phyloP scores from a whole-genome alignment of 257 asterid genomes.

The Solanum stenotomum region DNA sequence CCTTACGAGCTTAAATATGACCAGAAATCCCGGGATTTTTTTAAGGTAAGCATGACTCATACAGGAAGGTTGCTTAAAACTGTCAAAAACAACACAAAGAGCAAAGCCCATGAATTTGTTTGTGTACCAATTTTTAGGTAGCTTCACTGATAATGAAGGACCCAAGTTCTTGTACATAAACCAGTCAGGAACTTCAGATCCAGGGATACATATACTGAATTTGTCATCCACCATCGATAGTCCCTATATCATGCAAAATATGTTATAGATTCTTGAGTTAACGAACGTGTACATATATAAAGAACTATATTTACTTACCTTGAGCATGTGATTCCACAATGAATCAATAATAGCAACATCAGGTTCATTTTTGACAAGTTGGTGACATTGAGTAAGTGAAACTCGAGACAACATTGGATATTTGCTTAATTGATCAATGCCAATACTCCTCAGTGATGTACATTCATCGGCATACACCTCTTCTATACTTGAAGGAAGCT shows the following conservation, averaged over 20 bases:
- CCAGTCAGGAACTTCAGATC: background rate
- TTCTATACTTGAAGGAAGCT: background rate
- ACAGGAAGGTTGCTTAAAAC: background rate
- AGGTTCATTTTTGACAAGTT: background rate
- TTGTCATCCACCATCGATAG: background rate
- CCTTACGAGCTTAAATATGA: background rate
- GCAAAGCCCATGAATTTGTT: background rate
- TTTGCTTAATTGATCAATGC: background rate
- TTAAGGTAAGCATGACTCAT: background rate
- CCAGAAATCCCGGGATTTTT: background rate
- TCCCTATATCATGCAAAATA: background rate
- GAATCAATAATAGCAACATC: background rate
- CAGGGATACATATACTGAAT: constrained; percentile 4
- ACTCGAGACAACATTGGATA: background rate
- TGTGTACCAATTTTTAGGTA: background rate
- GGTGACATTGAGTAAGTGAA: background rate
- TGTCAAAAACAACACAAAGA: background rate
- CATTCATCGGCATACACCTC: background rate
- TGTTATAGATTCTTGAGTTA: background rate
- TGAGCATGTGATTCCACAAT: constrained; percentile 1
- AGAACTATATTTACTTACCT: background rate
- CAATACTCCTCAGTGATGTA: background rate
- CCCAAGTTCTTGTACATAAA: background rate
- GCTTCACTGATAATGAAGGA: background rate
- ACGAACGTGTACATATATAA: background rate